phyloP scores from a whole-genome alignment of 768 basidiomycete species.

The Kwoniella dendrophila region DNA sequence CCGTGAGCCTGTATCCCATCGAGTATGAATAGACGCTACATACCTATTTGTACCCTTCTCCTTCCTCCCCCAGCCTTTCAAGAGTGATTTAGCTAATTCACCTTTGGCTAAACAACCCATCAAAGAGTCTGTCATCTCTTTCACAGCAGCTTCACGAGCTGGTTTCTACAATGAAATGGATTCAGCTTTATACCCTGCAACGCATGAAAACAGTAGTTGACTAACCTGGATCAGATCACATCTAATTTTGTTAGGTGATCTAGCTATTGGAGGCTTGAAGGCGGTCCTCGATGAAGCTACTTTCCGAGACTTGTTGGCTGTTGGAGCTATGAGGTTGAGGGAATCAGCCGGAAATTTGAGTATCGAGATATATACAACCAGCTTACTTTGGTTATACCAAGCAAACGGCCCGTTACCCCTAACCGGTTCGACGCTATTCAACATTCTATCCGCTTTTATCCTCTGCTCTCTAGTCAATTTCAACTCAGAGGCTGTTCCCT shows the following conservation, averaged over 20 bases:
- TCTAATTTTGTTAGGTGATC: conserved; percentile 16
- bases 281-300: conserved; percentile 6
- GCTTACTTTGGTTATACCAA: conserved; percentile 34
- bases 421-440: conserved; percentile 29
- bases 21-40: background rate
- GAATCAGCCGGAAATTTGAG: background rate
- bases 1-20: background rate
- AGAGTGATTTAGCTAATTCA: conserved; percentile 12
- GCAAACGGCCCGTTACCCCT: conserved; percentile 31
- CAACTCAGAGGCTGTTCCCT: conserved; percentile 27
- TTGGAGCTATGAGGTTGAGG: background rate
- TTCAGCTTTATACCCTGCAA: conserved; percentile 10
- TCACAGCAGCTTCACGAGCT: conserved; percentile 11
- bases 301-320: conserved; percentile 10
- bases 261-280: conserved; percentile 20
- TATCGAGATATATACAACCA: background rate
- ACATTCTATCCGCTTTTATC: conserved; percentile 29
- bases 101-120: conserved; percentile 17
- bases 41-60: conserved; percentile 16
- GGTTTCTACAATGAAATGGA: conserved; percentile 2
- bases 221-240: conserved; percentile 23
- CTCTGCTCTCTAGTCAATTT: conserved; percentile 29
- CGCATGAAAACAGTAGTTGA: background rate
- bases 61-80: conserved; percentile 17
- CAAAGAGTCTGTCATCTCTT: conserved; percentile 18